Base-by-base conservation (phyloP, 768 basidiomycete genomes). In the Mycena sanguinolenta region DNA sequence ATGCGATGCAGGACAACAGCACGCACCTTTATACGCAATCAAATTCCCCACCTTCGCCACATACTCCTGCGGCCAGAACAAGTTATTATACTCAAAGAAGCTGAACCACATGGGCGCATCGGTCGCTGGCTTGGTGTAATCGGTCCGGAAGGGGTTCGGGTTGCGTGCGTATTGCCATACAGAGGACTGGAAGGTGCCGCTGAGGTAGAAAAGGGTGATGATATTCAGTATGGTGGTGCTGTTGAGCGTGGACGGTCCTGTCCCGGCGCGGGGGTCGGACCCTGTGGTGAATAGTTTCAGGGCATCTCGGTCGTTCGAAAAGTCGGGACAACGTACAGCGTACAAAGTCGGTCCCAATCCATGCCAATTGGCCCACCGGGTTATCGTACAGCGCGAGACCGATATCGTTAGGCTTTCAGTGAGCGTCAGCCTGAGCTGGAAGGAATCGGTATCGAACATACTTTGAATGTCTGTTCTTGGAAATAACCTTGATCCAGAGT, bases 331-430 rank as follows among this genome's bases (percentile, higher is more conserved):
- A 59, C 64, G 28, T 25, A 74, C 75, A 73, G 16, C 36, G 59
- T 25, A 60, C 54, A 58, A 72, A 72, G 36, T 74, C 69, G 32
- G 72, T 73, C 21, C 76, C 77, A 0, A 79, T 73, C 73, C 74
- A 79, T 17, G 76, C 66, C 7, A 79, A 73, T 28, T 74, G 69
- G 19, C 75, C 78, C 19, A 79, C 63, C 0, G 78, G 78, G 39
- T 72, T 76, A 63, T 78, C 77, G 55, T 70, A 60, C 27, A 79
- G 60, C 10, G 76, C 77, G 34, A 75, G 71, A 23, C 78, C 77
- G 34, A 79, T 72, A 38, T 77, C 74, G 25, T 72, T 69, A 25
- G 78, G 77, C 67, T 77, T 57, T 16, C n/a, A n/a, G 30, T 14
- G 53, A 58, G 36, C 14, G 19, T 27, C 55, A 38, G 12, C n/a